phyloP scores from a whole-genome alignment of 306 rosid genomes.

The Inga oerstediana region DNA sequence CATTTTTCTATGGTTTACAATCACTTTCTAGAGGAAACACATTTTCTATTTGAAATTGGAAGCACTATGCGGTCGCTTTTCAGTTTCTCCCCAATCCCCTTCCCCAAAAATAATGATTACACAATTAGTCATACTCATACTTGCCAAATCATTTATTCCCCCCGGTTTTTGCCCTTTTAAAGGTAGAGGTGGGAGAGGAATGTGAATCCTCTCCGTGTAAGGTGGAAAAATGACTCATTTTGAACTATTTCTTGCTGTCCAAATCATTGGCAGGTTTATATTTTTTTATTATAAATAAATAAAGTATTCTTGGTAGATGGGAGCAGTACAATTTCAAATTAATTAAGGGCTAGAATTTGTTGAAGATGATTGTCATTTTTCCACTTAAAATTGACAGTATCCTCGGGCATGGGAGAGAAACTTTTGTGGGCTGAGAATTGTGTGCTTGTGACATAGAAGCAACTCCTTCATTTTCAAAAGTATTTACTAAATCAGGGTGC shows the following conservation, averaged over 20 bases:
- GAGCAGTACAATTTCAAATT: neutral
- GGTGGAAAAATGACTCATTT: neutral
- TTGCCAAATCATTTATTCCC: neutral
- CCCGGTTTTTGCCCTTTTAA: neutral
- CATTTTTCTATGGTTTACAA: neutral
- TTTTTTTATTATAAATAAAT: too few species aligned
- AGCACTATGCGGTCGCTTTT: neutral
- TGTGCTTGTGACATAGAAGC: neutral
- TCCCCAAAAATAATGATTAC: neutral
- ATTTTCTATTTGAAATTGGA: neutral
- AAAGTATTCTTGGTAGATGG: neutral
- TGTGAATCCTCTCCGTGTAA: neutral
- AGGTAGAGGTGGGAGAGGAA: neutral
- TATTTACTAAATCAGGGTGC: neutral
- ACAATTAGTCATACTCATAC: too few species aligned
- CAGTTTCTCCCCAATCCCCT: neutral
- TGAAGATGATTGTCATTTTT: neutral
- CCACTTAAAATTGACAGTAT: neutral
- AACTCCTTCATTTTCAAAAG: slow-evolving; percentile 1
- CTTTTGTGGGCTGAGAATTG: neutral
- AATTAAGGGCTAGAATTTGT: neutral
- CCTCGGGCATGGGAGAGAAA: neutral
- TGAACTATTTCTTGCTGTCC: neutral
- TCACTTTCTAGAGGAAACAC: neutral
- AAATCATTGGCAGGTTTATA: too few species aligned